Conservation (phyloP, 306 rosid genomes). For the Casuarina cunninghamiana region DNA sequence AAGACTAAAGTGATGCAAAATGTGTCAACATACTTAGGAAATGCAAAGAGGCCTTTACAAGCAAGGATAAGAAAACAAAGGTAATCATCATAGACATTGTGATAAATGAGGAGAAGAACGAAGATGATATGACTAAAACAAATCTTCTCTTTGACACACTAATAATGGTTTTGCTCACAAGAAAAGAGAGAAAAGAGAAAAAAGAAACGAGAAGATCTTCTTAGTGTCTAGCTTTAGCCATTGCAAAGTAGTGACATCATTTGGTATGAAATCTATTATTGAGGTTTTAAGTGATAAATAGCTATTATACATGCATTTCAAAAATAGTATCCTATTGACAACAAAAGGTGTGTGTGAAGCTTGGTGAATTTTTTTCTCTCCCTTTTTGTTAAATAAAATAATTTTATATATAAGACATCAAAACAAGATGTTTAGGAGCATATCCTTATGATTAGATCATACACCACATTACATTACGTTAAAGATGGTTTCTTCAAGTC, state of each 20-base stretch:
- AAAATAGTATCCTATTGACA: too few relatives aligned
- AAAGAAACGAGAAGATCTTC: constrained; percentile 54
- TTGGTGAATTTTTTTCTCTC: too few relatives aligned
- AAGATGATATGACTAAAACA: constrained; percentile 26
- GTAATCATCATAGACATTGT: constrained; percentile 55
- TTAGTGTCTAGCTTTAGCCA: constrained; percentile 44
- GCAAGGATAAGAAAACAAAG: constrained; percentile 39
- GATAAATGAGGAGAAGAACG: constrained; percentile 33
- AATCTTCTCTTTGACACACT: constrained; percentile 46
- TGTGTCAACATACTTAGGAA: constrained; percentile 43
- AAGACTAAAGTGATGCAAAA: constrained; percentile 19
- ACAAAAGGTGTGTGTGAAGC: too few relatives aligned
- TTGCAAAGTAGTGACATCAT: constrained; percentile 37
- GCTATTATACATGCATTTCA: too few relatives aligned
- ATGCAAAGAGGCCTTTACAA: constrained; percentile 47
- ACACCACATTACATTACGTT: too few relatives aligned
- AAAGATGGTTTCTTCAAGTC: too few relatives aligned
- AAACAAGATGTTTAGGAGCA: too few relatives aligned
- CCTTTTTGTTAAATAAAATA: too few relatives aligned
- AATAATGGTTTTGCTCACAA: constrained; percentile 38
- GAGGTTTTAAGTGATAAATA: constrained; percentile 36
- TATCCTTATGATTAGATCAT: too few relatives aligned
- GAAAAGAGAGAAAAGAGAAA: constrained; percentile 41
- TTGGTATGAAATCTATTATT: constrained; percentile 52
- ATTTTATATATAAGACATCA: too few relatives aligned